A percentile compares a stretch with the other conserved stretches of the same genome.
Evolutionary conservation across 2,329 filamentous ascomycete species (phyloP).

Genomic region (Aschersonia sp.): DNA sequence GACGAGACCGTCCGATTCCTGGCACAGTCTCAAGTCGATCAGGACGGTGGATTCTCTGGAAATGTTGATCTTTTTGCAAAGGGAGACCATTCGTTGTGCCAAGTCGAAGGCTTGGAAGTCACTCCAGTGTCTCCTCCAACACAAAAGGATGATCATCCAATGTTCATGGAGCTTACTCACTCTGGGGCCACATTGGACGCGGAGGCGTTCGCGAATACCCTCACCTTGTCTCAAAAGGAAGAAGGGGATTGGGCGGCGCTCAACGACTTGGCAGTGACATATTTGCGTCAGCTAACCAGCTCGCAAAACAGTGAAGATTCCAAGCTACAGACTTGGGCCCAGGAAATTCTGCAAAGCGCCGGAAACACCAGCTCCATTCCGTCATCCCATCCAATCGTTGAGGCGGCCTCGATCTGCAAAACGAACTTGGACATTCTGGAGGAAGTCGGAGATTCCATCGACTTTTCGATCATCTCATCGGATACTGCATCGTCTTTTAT

Average conservation of each 20-base stretch:
- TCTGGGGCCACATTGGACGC: neutral
- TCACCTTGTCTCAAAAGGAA: neutral
- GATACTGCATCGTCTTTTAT: slow-evolving; percentile 5
- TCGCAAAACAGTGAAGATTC: neutral
- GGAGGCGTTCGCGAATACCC: neutral
- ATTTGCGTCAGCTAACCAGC: neutral
- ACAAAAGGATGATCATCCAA: neutral
- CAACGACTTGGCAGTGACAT: neutral
- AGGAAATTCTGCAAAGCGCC: neutral
- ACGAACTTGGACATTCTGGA: neutral
- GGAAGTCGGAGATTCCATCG: neutral
- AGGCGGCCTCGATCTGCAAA: neutral
- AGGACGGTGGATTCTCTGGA: slow-evolving; percentile 14
- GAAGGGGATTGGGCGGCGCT: neutral
- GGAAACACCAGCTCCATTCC: neutral
- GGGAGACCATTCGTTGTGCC: neutral
- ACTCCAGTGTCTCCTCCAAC: neutral
- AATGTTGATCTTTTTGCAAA: neutral
- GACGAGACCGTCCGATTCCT: neutral
- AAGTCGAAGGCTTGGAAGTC: neutral
- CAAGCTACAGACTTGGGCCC: neutral
- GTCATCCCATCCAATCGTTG: neutral
- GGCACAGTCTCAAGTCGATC: slow-evolving; percentile 7
- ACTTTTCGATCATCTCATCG: slow-evolving; percentile 11
- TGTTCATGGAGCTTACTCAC: neutral